A percentile compares a stretch with the other conserved stretches of the same genome.
Conservation (phyloP, 495 filamentous ascomycete genomes). For the Aspergillus taichungensis region DNA sequence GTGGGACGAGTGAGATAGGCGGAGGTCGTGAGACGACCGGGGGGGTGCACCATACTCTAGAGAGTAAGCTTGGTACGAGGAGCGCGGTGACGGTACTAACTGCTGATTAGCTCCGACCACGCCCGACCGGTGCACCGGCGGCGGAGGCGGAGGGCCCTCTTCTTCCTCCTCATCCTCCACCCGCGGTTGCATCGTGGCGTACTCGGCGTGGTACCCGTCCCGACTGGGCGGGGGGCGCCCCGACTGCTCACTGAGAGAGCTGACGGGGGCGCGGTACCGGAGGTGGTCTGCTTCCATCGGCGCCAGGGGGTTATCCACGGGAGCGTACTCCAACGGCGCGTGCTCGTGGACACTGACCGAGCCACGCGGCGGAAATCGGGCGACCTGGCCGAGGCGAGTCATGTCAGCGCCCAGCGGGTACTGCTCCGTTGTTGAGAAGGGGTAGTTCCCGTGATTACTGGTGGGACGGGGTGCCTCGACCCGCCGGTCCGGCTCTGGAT, state of each 20-base stretch:
- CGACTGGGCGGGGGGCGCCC: slow-evolving; percentile 12
- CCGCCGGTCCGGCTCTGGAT: slow-evolving; percentile 9
- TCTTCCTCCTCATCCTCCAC: slow-evolving; percentile 62
- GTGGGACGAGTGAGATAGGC: slow-evolving; percentile 7
- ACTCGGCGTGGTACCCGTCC: slow-evolving; percentile 28
- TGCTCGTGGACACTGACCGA: slow-evolving; percentile 7
- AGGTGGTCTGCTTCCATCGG: slow-evolving; percentile 9
- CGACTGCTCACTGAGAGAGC: slow-evolving; percentile 10
- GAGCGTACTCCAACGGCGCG: slow-evolving; percentile 10
- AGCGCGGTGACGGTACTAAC: slow-evolving; percentile 18
- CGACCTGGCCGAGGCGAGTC: background rate
- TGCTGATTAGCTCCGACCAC: slow-evolving; percentile 20
- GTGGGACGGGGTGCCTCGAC: slow-evolving; percentile 11
- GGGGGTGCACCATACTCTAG: slow-evolving; percentile 18
- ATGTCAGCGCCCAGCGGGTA: slow-evolving; percentile 4
- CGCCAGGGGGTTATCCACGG: slow-evolving; percentile 7
- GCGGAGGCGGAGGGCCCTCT: slow-evolving; percentile 34
- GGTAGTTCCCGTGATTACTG: slow-evolving; percentile 10
- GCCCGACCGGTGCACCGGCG: slow-evolving; percentile 37
- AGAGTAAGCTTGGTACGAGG: slow-evolving; percentile 29
- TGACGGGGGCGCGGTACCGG: slow-evolving; percentile 20
- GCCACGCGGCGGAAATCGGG: slow-evolving; percentile 7
- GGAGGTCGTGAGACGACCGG: slow-evolving; percentile 13
- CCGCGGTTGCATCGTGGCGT: slow-evolving; percentile 55
- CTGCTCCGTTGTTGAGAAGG: slow-evolving; percentile 5